Evolutionary conservation across 345 rosid species (phyloP).

Genomic region (Bruguiera sexangula): DNA sequence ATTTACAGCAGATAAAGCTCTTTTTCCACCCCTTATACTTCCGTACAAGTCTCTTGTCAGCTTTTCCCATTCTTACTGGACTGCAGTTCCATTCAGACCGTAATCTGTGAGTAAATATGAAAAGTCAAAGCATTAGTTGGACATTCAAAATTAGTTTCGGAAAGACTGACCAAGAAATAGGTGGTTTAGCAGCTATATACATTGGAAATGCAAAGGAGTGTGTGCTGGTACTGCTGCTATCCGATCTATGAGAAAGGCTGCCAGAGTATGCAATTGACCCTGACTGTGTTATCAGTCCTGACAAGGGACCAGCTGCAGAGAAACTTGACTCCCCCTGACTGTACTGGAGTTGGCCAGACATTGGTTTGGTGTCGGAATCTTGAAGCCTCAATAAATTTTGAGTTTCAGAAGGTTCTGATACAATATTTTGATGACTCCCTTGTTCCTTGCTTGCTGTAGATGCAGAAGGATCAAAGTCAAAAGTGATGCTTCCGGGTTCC

Average conservation of each 20-base stretch:
- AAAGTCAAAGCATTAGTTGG: not conserved
- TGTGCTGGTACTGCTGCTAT: conserved; percentile 91
- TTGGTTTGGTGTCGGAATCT: conserved; percentile 22
- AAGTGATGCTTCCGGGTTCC: conserved; percentile 35
- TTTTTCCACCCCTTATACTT: conserved; percentile 65
- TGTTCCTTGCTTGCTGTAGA: conserved; percentile 10
- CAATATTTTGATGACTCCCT: conserved; percentile 18
- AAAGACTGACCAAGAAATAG: not conserved
- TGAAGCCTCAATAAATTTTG: conserved; percentile 20
- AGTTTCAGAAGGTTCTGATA: conserved; percentile 16
- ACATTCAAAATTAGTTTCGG: not conserved
- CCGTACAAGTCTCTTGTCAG: conserved; percentile 45
- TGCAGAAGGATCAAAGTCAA: conserved; percentile 27
- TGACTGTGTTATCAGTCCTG: conserved; percentile 60
- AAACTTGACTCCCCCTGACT: conserved; percentile 68
- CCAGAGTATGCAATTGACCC: conserved; percentile 71
- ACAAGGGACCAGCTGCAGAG: conserved; percentile 52
- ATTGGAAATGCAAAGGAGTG: conserved; percentile 91
- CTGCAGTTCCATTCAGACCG: conserved; percentile 92
- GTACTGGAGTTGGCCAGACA: conserved; percentile 28
- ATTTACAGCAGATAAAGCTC: conserved; percentile 80
- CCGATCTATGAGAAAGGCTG: conserved; percentile 74
- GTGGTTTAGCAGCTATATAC: conserved; percentile 34
- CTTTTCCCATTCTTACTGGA: conserved; percentile 83
- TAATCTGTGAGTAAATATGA: conserved; percentile 41